Percentiles rank a stretch among this genome's conserved stretches.
These are phyloP conservation scores for Capsicum chinense DNA, from an alignment of 257 asterid genomes.

Conservation along the genomic window DNA sequence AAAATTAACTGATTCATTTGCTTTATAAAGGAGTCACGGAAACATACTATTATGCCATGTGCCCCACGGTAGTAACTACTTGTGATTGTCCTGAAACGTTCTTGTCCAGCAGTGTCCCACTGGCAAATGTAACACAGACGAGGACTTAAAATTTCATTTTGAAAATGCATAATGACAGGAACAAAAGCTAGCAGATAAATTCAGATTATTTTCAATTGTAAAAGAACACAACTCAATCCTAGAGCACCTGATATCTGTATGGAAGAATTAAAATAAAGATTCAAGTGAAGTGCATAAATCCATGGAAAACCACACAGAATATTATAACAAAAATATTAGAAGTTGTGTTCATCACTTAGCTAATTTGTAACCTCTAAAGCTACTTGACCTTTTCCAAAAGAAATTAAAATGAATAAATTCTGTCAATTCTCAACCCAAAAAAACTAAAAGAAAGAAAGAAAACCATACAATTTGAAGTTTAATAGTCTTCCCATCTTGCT, in stretches of 20 bases:
- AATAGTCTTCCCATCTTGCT: slow-evolving; percentile 80
- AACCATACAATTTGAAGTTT: slow-evolving; percentile 80
- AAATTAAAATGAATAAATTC: not conserved
- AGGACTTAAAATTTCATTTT: slow-evolving; percentile 25
- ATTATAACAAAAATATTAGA: not conserved
- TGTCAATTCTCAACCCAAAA: not conserved
- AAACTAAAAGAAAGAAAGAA: not conserved
- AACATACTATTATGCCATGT: slow-evolving; percentile 82
- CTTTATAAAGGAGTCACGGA: not conserved
- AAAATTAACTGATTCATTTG: not conserved
- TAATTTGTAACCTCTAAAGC: not conserved
- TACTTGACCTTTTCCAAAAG: slow-evolving; percentile 7
- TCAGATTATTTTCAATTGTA: not conserved
- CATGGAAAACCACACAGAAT: not conserved
- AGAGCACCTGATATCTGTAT: not conserved
- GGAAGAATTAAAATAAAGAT: not conserved
- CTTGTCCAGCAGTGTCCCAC: slow-evolving; percentile 98
- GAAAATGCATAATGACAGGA: slow-evolving; percentile 19
- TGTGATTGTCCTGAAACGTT: slow-evolving; percentile 87
- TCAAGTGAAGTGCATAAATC: not conserved
- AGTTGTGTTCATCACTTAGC: slow-evolving; percentile 8
- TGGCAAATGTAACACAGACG: slow-evolving; percentile 31
- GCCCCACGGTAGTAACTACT: slow-evolving; percentile 96
- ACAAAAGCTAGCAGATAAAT: not conserved
- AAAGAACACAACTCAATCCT: slow-evolving; percentile 3